phyloP scores from a whole-genome alignment of 495 filamentous ascomycete species.

The Hypomontagnella monticulosa region DNA sequence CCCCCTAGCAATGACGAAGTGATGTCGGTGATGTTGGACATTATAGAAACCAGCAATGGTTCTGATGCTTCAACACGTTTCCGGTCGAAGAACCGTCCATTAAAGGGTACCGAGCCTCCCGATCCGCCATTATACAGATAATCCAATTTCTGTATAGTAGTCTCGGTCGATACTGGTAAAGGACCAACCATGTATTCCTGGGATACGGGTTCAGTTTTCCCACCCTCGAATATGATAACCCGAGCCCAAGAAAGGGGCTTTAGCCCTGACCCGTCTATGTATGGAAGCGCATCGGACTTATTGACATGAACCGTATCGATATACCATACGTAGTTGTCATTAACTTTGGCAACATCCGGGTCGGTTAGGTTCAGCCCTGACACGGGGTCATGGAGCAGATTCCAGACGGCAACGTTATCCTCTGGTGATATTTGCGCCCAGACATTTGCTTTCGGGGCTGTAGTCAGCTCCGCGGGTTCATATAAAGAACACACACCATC shows the following conservation, averaged over 20 bases:
- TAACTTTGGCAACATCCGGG: conserved; percentile 35
- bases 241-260: conserved; percentile 60
- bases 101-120: conserved; percentile 47
- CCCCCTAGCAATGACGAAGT: conserved; percentile 47
- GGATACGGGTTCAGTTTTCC: conserved; percentile 55
- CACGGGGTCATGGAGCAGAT: conserved; percentile 43
- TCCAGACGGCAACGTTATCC: conserved; percentile 45
- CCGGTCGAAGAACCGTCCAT: conserved; percentile 49
- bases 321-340: conserved; percentile 50
- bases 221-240: conserved; percentile 56
- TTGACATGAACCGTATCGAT: conserved; percentile 64
- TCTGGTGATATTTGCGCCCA: conserved; percentile 46
- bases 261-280: conserved; percentile 52
- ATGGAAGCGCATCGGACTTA: conserved; percentile 60
- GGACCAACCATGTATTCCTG: conserved; percentile 62
- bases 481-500: conserved; percentile 27
- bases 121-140: conserved; percentile 57
- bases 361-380: conserved; percentile 46
- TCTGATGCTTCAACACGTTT: conserved; percentile 40
- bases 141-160: conserved; percentile 52
- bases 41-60: conserved; percentile 43
- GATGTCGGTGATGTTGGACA: conserved; percentile 51
- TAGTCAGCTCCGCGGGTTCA: conserved; percentile 16
- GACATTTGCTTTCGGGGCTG: conserved; percentile 43
- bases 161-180: conserved; percentile 53